A percentile compares a stretch with the other conserved stretches of the same genome.
Conservation (phyloP, 192 early-diverging fungal genomes). For the Funneliformis mosseae region DNA sequence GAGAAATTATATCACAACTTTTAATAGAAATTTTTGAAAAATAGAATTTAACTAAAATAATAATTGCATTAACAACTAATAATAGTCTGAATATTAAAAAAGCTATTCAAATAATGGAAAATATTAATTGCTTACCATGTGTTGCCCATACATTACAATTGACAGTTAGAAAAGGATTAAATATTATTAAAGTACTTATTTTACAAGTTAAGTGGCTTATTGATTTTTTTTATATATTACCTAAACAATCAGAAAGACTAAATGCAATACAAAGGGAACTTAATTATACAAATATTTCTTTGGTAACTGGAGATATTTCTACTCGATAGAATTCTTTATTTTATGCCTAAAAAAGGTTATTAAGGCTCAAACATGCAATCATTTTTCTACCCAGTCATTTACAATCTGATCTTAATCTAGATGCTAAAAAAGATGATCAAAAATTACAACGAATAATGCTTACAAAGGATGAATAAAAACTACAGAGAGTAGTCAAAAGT, state of each 20-base stretch:
- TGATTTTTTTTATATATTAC: background rate
- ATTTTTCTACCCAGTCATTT: background rate
- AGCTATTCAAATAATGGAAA: background rate
- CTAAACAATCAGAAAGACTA: background rate
- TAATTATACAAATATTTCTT: background rate
- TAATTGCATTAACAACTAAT: background rate
- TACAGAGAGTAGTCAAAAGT: too few relatives aligned
- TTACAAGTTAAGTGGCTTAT: background rate
- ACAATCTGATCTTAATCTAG: background rate
- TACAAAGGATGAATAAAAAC: background rate
- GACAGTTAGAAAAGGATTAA: background rate
- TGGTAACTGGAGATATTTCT: background rate
- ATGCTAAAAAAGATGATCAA: background rate
- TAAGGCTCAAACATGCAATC: background rate
- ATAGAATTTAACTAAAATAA: background rate
- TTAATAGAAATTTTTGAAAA: background rate
- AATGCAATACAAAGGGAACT: background rate
- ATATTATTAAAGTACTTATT: background rate
- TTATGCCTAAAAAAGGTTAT: background rate
- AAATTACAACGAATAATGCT: background rate
- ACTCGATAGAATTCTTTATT: background rate
- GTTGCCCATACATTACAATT: background rate
- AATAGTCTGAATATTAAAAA: background rate
- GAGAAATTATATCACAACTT: background rate
- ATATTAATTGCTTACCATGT: background rate